Conservation (phyloP, 2,329 filamentous ascomycete genomes). For the Penicillium sp. region DNA sequence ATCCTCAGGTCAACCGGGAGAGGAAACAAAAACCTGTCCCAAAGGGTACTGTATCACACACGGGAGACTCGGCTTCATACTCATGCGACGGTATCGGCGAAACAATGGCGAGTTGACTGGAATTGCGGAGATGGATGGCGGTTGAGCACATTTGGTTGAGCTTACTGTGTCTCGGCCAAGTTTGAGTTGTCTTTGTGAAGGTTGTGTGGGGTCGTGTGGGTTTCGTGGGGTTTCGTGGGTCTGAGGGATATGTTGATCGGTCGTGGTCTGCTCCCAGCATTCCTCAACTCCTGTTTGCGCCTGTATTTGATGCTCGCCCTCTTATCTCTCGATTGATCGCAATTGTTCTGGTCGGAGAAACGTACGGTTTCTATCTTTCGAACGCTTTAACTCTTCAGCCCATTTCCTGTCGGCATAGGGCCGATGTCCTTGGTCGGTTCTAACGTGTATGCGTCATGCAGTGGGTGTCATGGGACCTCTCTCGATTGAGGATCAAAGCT, state of each 20-base stretch:
- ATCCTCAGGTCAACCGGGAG: conserved; percentile 50
- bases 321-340: conserved; percentile 3
- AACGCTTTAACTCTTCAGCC: conserved; percentile 11
- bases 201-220: conserved; percentile 13
- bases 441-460: conserved; percentile 25
- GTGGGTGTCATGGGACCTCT: conserved; percentile 68
- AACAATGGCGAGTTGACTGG: conserved; percentile 23
- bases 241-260: conserved; percentile 18
- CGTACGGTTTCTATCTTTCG: conserved; percentile 7
- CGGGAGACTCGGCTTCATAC: conserved; percentile 56
- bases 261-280: conserved; percentile 8
- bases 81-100: conserved; percentile 7
- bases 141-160: conserved; percentile 17
- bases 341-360: conserved; percentile 13
- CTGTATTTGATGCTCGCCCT: neutral
- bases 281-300: conserved; percentile 20
- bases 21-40: conserved; percentile 95
- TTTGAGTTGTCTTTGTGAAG: conserved; percentile 11
- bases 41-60: conserved; percentile 79
- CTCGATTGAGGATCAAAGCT: conserved; percentile 91
- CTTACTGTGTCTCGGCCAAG: conserved; percentile 7
- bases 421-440: conserved; percentile 5
- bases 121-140: conserved; percentile 28
- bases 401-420: neutral
- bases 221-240: conserved; percentile 7